Evolutionary conservation across 2,329 filamentous ascomycete genomes (phyloP).

Genomic region (Aaosphaeria pasadenensis): DNA sequence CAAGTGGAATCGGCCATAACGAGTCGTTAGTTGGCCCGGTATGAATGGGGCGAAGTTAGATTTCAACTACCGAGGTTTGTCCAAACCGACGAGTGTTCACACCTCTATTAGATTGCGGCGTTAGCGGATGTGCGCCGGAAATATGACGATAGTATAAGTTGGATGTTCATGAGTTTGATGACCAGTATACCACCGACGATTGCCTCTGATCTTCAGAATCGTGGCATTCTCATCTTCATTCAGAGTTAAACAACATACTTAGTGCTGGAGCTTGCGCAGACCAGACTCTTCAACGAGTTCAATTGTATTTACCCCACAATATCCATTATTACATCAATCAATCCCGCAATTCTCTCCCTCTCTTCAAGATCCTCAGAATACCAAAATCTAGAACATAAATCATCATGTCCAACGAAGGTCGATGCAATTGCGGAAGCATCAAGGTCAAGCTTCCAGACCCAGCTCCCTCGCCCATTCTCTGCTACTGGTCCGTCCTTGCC

Average conservation of each 20-base stretch:
- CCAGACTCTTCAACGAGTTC: neutral
- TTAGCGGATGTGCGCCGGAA: no score
- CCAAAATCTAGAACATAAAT: neutral
- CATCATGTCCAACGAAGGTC: slow-evolving; percentile 22
- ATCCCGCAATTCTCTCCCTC: neutral
- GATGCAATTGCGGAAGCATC: slow-evolving; percentile 29
- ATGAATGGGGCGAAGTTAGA: no score
- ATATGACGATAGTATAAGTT: no score
- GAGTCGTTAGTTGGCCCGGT: no score
- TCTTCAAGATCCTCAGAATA: neutral
- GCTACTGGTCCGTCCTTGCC: slow-evolving; percentile 23
- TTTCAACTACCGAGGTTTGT: no score
- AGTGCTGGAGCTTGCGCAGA: neutral
- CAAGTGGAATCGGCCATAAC: no score
- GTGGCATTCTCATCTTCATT: neutral
- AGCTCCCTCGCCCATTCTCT: slow-evolving; percentile 19
- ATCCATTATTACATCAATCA: neutral
- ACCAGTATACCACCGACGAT: no score
- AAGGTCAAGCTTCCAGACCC: slow-evolving; percentile 20
- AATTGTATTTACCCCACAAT: neutral
- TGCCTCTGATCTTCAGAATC: neutral
- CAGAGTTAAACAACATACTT: neutral
- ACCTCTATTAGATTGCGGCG: no score
- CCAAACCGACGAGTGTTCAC: no score
- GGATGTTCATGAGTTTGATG: no score